These are phyloP conservation scores for Auricularia cornea DNA, from an alignment of 768 basidiomycete genomes.

Conservation along the genomic window DNA sequence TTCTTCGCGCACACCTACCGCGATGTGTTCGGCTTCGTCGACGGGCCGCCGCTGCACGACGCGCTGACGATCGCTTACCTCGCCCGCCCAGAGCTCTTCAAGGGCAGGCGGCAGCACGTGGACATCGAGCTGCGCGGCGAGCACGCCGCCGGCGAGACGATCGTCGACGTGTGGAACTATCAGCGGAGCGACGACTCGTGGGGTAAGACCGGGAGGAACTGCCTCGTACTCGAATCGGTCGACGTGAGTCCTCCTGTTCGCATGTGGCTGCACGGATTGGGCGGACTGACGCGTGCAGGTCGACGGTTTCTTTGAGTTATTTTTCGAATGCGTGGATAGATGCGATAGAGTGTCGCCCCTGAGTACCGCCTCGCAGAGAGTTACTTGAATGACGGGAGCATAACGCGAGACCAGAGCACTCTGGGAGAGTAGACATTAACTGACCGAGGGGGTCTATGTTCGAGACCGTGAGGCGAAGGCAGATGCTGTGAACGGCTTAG, in stretches of 20 bases:
- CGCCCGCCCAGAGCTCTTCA: slow-evolving; percentile 58
- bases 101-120: slow-evolving; percentile 55
- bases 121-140: slow-evolving; percentile 70
- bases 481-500: too few species aligned
- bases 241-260: slow-evolving; percentile 41
- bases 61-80: slow-evolving; percentile 75
- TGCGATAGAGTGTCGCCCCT: slow-evolving; percentile 57
- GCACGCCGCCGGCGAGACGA: slow-evolving; percentile 66
- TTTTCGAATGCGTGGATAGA: slow-evolving; percentile 48
- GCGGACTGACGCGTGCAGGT: slow-evolving; percentile 36
- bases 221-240: slow-evolving; percentile 56
- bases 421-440: too few species aligned
- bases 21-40: slow-evolving; percentile 68
- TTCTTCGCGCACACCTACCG: slow-evolving; percentile 71
- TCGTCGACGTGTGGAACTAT: slow-evolving; percentile 72
- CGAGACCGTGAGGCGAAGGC: too few species aligned
- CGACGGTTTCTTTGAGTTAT: slow-evolving; percentile 52
- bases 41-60: slow-evolving; percentile 85
- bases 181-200: slow-evolving; percentile 47
- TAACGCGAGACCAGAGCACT: too few species aligned
- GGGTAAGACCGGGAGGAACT: slow-evolving; percentile 70
- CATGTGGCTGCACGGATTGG: background rate
- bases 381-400: background rate
- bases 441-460: too few species aligned
- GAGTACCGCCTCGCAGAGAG: slow-evolving; percentile 24